Base-by-base conservation (phyloP, 139 green algal genomes). In the Gonium pectorale region DNA sequence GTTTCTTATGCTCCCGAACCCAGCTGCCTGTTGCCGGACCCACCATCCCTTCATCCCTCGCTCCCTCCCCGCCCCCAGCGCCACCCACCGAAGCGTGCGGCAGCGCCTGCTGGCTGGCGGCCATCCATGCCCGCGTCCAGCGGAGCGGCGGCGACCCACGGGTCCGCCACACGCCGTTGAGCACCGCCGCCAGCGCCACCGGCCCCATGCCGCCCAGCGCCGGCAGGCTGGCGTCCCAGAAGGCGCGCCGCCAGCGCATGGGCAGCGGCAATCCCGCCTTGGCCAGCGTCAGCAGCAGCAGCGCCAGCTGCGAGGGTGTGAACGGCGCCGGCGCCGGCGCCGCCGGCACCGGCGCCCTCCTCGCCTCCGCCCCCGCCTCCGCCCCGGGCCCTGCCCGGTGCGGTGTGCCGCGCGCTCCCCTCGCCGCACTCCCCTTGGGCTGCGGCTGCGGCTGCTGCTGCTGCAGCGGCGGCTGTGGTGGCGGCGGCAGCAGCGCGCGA, bases 301-400 rank as follows among this genome's bases (percentile, higher is more conserved):
- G 60, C 77, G 60, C n/a, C 60, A 73, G 40, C 77, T 83, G 77
- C 24, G 43, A 5, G 9, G 77, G 77, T 4, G 43, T 73, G 27
- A 82, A 43, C 38, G 74, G 29, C 15, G 27, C 54, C n/a, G 74
- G 29, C 15, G 27, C 54, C n/a, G n/a, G 59, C 40, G 37, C 21
- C 21, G 31, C 33, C 38, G 64, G 64, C 31, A 29, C 35, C 33
- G 35, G 64, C 33, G 33, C 64, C 31, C 31, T 29, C 33, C 5
- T 9, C 64, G 35, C 4, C 31, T 49, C 31, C 33, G 46, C 26
- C 35, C 64, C 31, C 31, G 64, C 64, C 2, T 35, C 56, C 27
- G 56, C 56, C 19, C 27, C 19, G 19, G 9, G 56, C 19, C 56
- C 15, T 6, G 19, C 15, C 19, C 56, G 6, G 56, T 6, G 6